Evolutionary conservation across 495 filamentous ascomycete species (phyloP), one percentile per base, ranked within the genome.

Genomic region (Trichocladium uniseriatum): DNA sequence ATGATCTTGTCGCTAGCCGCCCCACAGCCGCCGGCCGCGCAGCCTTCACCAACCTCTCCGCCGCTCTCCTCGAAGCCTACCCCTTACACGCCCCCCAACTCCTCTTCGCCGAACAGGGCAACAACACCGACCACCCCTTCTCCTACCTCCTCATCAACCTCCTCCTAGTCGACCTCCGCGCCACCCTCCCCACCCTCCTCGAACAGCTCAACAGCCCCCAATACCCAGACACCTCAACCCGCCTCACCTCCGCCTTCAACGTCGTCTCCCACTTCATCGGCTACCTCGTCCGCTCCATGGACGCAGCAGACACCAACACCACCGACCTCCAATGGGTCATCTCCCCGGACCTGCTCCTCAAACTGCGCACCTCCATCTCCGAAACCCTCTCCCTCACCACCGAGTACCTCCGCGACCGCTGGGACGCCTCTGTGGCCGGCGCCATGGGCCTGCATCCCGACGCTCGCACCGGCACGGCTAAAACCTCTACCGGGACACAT

Each of bases 341-440:
- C 55, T 55, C 74, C 10, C 73, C 79, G 0, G 75, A 79, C 45
- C 63, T 72, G 2, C 68, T 86, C 24, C 67, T 84, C 9, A 75
- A 75, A 46, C 66, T 85, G 1, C 76, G 79, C 21, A 71, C 65
- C 32, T 71, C 78, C 49, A 70, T 85, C 45, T 67, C 69, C 5
- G 79, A 81, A 51, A 77, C 77, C 1, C 65, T 84, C 37, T 76
- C 75, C 5, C 64, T 79, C 3, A 69, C 74, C 0, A 70, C 81
- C 55, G 82, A 84, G 58, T 80, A 77, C 61, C 67, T 86, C 0
- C 74, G 80, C 22, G 82, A 86, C 52, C 65, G 81, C 15, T 84
- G 75, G 74, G 81, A 85, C 53, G 74, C 73, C 2, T 70, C 72
- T 9, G 64, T 72, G 14, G 71, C 74, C 1, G 78, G 77, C 14